A percentile compares a stretch with the other conserved stretches of the same genome.
Evolutionary conservation across 1,284 basidiomycete species (phyloP).

Genomic region (Pulveroboletus sp.): DNA sequence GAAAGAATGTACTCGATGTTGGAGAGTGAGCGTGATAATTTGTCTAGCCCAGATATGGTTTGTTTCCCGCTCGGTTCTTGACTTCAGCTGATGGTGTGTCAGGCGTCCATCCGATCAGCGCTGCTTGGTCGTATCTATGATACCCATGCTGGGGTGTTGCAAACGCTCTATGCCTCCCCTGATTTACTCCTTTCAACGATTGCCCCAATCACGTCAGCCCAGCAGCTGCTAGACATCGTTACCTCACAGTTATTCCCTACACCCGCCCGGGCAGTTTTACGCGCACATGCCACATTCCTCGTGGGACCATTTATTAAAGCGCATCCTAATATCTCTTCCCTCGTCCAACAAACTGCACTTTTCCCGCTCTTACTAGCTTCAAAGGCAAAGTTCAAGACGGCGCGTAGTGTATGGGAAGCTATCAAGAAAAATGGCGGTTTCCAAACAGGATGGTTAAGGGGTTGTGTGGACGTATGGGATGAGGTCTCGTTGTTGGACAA

Average conservation of each 20-base stretch:
- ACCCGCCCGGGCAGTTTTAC: constrained; percentile 53
- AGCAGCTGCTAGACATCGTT: constrained; percentile 53
- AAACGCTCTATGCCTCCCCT: constrained; percentile 62
- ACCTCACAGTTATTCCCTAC: constrained; percentile 43
- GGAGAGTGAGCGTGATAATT: constrained; percentile 11
- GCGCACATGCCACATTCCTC: constrained; percentile 67
- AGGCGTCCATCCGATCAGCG: constrained; percentile 55
- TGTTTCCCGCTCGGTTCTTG: background rate
- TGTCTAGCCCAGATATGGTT: constrained; percentile 40
- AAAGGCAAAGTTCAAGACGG: constrained; percentile 65
- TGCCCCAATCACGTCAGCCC: constrained; percentile 29
- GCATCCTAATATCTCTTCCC: constrained; percentile 39
- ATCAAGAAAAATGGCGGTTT: constrained; percentile 37
- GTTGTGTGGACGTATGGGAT: constrained; percentile 47
- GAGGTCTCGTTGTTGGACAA: constrained; percentile 24
- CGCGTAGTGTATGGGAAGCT: constrained; percentile 64
- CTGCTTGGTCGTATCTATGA: constrained; percentile 70
- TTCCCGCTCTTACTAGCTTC: constrained; percentile 77
- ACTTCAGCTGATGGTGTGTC: background rate
- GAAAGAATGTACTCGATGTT: constrained; percentile 48
- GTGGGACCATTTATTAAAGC: constrained; percentile 46
- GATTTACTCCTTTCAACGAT: constrained; percentile 46
- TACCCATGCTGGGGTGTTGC: constrained; percentile 56
- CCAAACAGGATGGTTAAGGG: constrained; percentile 40
- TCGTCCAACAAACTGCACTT: constrained; percentile 61